These are phyloP conservation scores for Starmerella khaoyaiensis DNA, from an alignment of 805 yeast genomes.

Conservation along the genomic window DNA sequence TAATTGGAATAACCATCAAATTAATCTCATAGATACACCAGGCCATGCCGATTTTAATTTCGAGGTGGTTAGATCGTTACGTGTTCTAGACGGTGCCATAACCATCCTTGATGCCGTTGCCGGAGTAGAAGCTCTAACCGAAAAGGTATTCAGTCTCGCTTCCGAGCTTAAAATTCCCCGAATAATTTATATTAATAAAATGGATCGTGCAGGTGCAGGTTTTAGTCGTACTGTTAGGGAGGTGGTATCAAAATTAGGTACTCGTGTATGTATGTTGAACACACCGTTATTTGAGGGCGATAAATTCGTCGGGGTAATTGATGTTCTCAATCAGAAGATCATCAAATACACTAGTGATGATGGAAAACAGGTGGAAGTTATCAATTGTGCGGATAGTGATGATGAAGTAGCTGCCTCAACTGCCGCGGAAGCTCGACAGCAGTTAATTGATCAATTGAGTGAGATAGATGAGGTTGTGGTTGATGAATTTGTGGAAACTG, in stretches of 20 bases:
- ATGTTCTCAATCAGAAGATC: slow-evolving; percentile 47
- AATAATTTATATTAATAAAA: slow-evolving; percentile 74
- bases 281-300: slow-evolving; percentile 56
- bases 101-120: slow-evolving; percentile 90
- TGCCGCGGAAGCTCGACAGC: slow-evolving; percentile 37
- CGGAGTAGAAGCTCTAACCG: slow-evolving; percentile 97
- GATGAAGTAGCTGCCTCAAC: slow-evolving; percentile 24
- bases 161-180: slow-evolving; percentile 53
- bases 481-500: slow-evolving; percentile 54
- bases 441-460: slow-evolving; percentile 71
- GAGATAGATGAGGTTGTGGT: slow-evolving; percentile 70
- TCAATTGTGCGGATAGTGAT: slow-evolving; percentile 15
- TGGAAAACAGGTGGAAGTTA: slow-evolving; percentile 42
- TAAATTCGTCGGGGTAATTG: slow-evolving; percentile 60
- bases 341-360: slow-evolving; percentile 36
- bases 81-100: slow-evolving; percentile 90
- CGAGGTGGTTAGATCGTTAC: slow-evolving; percentile 77
- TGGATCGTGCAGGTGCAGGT: slow-evolving; percentile 96
- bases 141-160: slow-evolving; percentile 91
- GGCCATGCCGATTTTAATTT: slow-evolving; percentile 97
- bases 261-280: slow-evolving; percentile 62
- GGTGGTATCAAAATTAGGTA: slow-evolving; percentile 58
- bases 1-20: slow-evolving; percentile 64
- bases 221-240: slow-evolving; percentile 82
- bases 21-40: slow-evolving; percentile 91